Base-by-base conservation (phyloP, 148 eudicot species). In the Vaccinium vitisidaea region DNA sequence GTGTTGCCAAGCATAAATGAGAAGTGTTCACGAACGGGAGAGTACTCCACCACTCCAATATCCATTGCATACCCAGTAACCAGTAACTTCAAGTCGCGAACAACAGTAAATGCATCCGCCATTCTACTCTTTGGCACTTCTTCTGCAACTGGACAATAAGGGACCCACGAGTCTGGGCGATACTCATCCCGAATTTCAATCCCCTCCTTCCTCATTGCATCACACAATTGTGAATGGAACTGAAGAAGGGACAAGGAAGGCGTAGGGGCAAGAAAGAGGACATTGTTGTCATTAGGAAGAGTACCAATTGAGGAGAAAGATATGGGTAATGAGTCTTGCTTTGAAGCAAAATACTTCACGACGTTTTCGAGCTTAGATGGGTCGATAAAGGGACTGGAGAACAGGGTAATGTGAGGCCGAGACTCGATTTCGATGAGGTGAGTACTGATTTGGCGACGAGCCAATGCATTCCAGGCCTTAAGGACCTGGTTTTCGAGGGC, bases 361-460 rank as follows among this genome's bases (percentile, higher is more conserved):
- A 94, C 14, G 54, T 90, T 91, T 71, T 94, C 96, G 18, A 95
- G 87, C 84, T 94, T 95, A 14, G 89, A 82, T 3, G 93, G 91
- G 77, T 95, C 98, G 1, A 88, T 77, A 77, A 76, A 87, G 5
- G 90, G 89, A 79, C 90, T 83, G 2, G 93, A 90, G 73, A 94
- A 93, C 46, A 95, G 94, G 84, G 98, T 95, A 48, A 95, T 91
- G 83, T 95, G 98, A 23, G 98, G 98, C 6, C 98, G 93, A 4
- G 98, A 94, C 58, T 95, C 98, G 30, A 94, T 94, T 82, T 95
- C 98, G 48, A 95, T 95, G 25, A 95, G 92, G 85, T 93, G 98
- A 70, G 98, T 95, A 80, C 95, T 95, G 87, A 95, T 92, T 89
- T 95, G 96, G 52, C 98, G 92, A 1, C 98, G 92, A 75, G 98